A percentile compares a stretch with the other conserved stretches of the same genome.
Conservation (phyloP, 495 filamentous ascomycete species). For the Cudoniella acicularis region DNA sequence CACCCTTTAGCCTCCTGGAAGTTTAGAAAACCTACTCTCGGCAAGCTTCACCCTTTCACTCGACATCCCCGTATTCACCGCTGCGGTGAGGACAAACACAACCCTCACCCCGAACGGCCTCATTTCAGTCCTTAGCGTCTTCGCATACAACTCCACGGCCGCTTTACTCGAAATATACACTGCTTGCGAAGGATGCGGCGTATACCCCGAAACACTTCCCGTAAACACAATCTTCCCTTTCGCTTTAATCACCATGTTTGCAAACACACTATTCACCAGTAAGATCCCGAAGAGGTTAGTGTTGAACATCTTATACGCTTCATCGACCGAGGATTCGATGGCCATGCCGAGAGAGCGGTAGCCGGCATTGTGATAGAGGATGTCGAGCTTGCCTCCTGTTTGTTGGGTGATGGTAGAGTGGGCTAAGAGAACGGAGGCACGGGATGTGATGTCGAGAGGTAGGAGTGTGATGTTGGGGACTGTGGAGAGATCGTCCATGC, state of each 20-base stretch:
- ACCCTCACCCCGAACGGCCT: slow-evolving; percentile 42
- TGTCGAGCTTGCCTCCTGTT: slow-evolving; percentile 22
- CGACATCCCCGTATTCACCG: slow-evolving; percentile 8
- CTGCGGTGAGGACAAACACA: slow-evolving; percentile 25
- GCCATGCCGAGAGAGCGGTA: slow-evolving; percentile 1
- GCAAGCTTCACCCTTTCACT: neutral
- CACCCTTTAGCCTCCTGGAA: neutral
- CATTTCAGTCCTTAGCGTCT: slow-evolving; percentile 57
- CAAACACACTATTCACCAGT: neutral
- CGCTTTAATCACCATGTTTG: neutral
- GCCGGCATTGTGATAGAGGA: slow-evolving; percentile 12
- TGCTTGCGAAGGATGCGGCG: slow-evolving; percentile 12
- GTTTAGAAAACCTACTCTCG: neutral
- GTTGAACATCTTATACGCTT: slow-evolving; percentile 8
- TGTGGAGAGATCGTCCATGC: slow-evolving; percentile 30
- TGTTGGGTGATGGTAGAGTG: slow-evolving; percentile 17
- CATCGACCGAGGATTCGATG: neutral
- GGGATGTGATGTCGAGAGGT: slow-evolving; percentile 33
- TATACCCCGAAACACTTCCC: slow-evolving; percentile 1
- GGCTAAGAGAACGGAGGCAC: slow-evolving; percentile 23
- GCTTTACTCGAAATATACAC: slow-evolving; percentile 64
- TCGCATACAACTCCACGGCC: slow-evolving; percentile 56
- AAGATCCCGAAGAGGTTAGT: slow-evolving; percentile 8
- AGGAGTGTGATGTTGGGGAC: slow-evolving; percentile 32
- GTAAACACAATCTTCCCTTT: slow-evolving; percentile 13